Evolutionary conservation across 495 filamentous ascomycete species (phyloP).

Genomic region (Parachaetomium inaequale): DNA sequence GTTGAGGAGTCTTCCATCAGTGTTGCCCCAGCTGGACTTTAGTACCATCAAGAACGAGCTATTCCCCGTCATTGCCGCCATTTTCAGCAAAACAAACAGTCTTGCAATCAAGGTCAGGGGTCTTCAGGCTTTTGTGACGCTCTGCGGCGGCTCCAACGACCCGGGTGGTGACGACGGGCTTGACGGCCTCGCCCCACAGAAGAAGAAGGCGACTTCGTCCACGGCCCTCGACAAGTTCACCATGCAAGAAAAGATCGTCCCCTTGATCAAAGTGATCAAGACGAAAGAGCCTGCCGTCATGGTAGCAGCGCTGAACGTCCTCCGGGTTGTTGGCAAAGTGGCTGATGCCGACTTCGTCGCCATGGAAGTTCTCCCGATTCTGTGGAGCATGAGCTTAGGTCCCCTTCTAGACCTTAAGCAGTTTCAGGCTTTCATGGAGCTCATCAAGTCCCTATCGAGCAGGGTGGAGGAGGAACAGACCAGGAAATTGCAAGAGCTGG

Average conservation of each 20-base stretch:
- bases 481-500: constrained; percentile 80
- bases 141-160: constrained; percentile 72
- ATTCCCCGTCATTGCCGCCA: constrained; percentile 82
- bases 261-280: constrained; percentile 86
- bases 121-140: constrained; percentile 79
- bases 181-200: constrained; percentile 57
- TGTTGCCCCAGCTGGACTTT: constrained; percentile 85
- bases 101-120: constrained; percentile 90
- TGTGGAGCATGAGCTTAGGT: constrained; percentile 91
- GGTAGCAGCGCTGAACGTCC: constrained; percentile 85
- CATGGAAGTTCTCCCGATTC: constrained; percentile 78
- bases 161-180: constrained; percentile 61
- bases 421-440: constrained; percentile 81
- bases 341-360: constrained; percentile 93
- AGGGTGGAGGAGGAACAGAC: constrained; percentile 84
- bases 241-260: constrained; percentile 93
- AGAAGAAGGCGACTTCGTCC: constrained; percentile 57
- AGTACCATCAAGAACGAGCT: constrained; percentile 93
- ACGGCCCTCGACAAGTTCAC: constrained; percentile 91
- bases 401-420: constrained; percentile 81
- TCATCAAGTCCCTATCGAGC: constrained; percentile 75
- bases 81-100: constrained; percentile 89
- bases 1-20: constrained; percentile 64
- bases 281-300: constrained; percentile 97
- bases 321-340: constrained; percentile 72